These are phyloP conservation scores for Solanum pennellii DNA, from an alignment of 257 asterid genomes.

Conservation along the genomic window DNA sequence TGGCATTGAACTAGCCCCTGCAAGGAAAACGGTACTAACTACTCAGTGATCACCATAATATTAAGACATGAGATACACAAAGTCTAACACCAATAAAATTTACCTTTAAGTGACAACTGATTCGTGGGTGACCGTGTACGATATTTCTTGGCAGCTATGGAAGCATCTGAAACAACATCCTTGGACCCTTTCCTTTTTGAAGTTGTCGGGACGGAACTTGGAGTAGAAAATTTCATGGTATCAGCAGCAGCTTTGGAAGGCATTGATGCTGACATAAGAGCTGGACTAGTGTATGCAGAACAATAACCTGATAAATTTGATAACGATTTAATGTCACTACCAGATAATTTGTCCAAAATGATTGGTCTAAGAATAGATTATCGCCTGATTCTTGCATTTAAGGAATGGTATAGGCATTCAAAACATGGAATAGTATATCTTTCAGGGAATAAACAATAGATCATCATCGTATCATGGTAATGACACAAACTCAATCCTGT, in stretches of 20 bases:
- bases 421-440: not conserved
- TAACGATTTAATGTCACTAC: not conserved
- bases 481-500: not conserved
- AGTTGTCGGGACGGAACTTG: slow-evolving; percentile 12
- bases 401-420: not conserved
- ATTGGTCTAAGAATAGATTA: not conserved
- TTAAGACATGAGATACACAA: not conserved
- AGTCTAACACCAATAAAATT: not conserved
- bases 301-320: slow-evolving; percentile 30
- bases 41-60: not conserved
- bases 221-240: slow-evolving; percentile 24
- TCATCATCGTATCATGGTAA: not conserved
- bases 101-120: slow-evolving; percentile 38
- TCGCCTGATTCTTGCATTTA: not conserved
- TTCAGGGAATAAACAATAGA: not conserved
- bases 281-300: slow-evolving; percentile 34
- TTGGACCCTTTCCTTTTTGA: slow-evolving; percentile 45
- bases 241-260: slow-evolving; percentile 9
- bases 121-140: slow-evolving; percentile 22
- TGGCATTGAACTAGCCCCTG: slow-evolving; percentile 20
- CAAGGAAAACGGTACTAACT: slow-evolving; percentile 1
- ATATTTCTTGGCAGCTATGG: slow-evolving; percentile 31
- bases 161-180: slow-evolving; percentile 5
- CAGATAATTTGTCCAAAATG: not conserved
- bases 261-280: slow-evolving; percentile 25